Conservation (phyloP, 192 early-diverging fungal species). For the Geosiphon pyriformis region DNA sequence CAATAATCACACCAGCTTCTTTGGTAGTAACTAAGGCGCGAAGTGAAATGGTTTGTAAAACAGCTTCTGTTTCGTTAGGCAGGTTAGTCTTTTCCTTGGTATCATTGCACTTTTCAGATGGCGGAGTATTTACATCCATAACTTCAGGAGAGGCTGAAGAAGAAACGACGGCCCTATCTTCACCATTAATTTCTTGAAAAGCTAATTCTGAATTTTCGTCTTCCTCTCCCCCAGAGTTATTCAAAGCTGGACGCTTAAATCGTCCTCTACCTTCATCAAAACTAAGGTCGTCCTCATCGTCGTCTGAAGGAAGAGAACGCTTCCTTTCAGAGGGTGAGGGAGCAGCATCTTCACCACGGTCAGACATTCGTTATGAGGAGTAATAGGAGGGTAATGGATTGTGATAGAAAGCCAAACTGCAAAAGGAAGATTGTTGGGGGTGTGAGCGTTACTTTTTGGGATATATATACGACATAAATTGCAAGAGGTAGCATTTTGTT, state of each 20-base stretch:
- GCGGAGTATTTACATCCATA: conserved; percentile 17
- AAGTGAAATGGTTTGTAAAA: conserved; percentile 41
- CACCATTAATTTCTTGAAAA: background rate
- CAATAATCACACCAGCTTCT: conserved; percentile 84
- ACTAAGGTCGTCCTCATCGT: conserved; percentile 37
- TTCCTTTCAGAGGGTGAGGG: conserved; percentile 39
- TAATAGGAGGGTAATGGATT: background rate
- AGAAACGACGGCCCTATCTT: conserved; percentile 1
- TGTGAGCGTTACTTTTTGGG: conserved; percentile 22
- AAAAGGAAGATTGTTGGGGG: conserved; percentile 24
- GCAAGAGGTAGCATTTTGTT: conserved; percentile 11
- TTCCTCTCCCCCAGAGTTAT: conserved; percentile 29
- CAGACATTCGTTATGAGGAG: conserved; percentile 22
- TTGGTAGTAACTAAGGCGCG: conserved; percentile 61
- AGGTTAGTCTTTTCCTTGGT: conserved; percentile 27
- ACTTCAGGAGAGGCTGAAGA: conserved; percentile 14
- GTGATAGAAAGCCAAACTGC: conserved; percentile 13
- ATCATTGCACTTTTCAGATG: background rate
- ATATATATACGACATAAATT: conserved; percentile 8
- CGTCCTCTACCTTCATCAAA: conserved; percentile 36
- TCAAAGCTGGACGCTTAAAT: conserved; percentile 41
- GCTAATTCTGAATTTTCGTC: conserved; percentile 16
- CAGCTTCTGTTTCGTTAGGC: conserved; percentile 28
- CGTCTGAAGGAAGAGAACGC: conserved; percentile 39
- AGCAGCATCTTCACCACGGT: conserved; percentile 14